Base-by-base conservation (phyloP, 2,329 filamentous ascomycete genomes). In the Leptosphaerulina australis region DNA sequence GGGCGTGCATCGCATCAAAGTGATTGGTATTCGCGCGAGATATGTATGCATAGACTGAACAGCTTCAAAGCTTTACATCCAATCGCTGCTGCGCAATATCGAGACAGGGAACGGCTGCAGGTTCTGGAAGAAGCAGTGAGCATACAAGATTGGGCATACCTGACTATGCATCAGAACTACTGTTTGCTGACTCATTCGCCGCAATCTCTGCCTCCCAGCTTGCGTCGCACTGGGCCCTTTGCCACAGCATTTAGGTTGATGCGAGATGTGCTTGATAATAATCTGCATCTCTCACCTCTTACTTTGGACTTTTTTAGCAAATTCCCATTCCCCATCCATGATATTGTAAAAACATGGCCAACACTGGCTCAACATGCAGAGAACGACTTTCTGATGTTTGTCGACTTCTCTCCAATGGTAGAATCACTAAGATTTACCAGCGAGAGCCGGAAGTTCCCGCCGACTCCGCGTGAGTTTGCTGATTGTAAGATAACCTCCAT, bases 391-490 rank as follows among this genome's bases (percentile, higher is more conserved):
- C 11, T 50, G 0, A 49, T 74, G 11, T 78, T 85, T 12, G 67
- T 76, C 15, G 49, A 59, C 0, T 82, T 79, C 37, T 71, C 62
- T 4, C 18, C 20, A 2, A 39, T 54, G 10, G 64, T 52, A 15
- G 20, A 25, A 3, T 14, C 17, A 1, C 18, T 70, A 12, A 59
- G 31, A 38, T 9, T 20, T 2, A 17, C 5, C 25, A 76, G 56
- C 55, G 49, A 45, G 30, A 28, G 39, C 25, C 64, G 50, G 58
- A 53, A 55, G 2, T 81, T 78, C 57, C 84, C 84, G 3, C 80
- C 84, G 4, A 69, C 85, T n/a, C 76, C 82, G 25, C 75, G 77
- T 44, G 85, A 88, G 59, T 69, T 88, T 21, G 65, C 76, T 4
- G 63, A 67, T n/a, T 74, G 87, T 26, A 63, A 67, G 5, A 65